Evolutionary conservation across 2,329 filamentous ascomycete species (phyloP).

Genomic region (Tolypocladium nubicola): DNA sequence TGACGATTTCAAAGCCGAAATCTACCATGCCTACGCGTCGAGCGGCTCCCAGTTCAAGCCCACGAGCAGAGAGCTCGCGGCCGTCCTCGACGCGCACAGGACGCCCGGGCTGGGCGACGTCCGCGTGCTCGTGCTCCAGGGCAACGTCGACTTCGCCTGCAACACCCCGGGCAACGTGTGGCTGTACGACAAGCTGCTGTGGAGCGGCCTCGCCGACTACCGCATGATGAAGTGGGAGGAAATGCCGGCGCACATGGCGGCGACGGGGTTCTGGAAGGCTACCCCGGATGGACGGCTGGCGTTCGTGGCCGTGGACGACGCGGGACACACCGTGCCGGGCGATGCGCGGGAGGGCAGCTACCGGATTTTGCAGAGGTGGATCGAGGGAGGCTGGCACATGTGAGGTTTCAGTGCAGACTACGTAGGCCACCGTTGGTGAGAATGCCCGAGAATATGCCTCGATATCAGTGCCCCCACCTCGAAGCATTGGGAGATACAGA

Average conservation of each 20-base stretch:
- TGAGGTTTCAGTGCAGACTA: background rate
- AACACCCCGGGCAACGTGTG: slow-evolving; percentile 13
- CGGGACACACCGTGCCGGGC: slow-evolving; percentile 27
- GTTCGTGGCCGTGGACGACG: slow-evolving; percentile 20
- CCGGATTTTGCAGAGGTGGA: slow-evolving; percentile 9
- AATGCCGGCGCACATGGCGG: background rate
- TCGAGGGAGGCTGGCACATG: slow-evolving; percentile 1
- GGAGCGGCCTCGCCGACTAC: slow-evolving; percentile 31
- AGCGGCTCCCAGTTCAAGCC: background rate
- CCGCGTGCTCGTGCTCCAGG: background rate
- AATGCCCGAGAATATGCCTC: no score
- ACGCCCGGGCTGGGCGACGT: background rate
- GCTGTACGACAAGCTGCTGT: slow-evolving; percentile 28
- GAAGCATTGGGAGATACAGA: no score
- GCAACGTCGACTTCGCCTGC: slow-evolving; percentile 7
- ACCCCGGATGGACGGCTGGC: slow-evolving; percentile 3
- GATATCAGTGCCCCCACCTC: no score
- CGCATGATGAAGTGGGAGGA: slow-evolving; percentile 13
- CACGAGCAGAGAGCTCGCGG: background rate
- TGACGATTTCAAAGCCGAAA: background rate
- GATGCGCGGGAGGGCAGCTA: slow-evolving; percentile 8
- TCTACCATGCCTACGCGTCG: background rate
- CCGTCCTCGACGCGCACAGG: background rate
- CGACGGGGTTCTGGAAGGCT: slow-evolving; percentile 6
- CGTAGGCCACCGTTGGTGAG: no score